Evolutionary conservation across 2,329 filamentous ascomycete species (phyloP).

Genomic region (Pseudogymnoascus sp.): DNA sequence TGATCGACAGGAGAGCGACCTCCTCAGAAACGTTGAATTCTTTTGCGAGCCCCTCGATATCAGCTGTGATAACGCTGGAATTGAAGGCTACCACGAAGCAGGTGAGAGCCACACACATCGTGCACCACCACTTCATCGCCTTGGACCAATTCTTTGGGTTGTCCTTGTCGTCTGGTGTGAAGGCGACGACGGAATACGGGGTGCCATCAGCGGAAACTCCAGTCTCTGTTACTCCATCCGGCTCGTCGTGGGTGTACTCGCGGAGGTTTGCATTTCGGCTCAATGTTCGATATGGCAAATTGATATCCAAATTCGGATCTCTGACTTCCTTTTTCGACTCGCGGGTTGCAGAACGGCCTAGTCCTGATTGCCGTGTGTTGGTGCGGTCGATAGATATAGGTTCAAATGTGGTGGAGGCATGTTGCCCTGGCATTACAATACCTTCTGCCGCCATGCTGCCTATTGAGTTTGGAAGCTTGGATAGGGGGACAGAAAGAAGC

Average conservation of each 20-base stretch:
- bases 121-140: slow-evolving; percentile 72
- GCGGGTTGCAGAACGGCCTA: not conserved
- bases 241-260: slow-evolving; percentile 60
- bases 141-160: slow-evolving; percentile 86
- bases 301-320: slow-evolving; percentile 32
- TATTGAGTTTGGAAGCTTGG: not conserved
- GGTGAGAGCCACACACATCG: slow-evolving; percentile 72
- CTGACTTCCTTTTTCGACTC: not conserved
- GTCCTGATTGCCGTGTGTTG: slow-evolving; percentile 4
- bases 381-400: not conserved
- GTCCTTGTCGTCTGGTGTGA: slow-evolving; percentile 61
- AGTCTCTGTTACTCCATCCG: slow-evolving; percentile 48
- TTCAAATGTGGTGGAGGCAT: not conserved
- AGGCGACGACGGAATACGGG: slow-evolving; percentile 59
- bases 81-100: slow-evolving; percentile 62
- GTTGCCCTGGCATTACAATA: slow-evolving; percentile 1
- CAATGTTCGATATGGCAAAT: slow-evolving; percentile 61
- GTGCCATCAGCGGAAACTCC: slow-evolving; percentile 22
- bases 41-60: slow-evolving; percentile 55
- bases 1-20: slow-evolving; percentile 64
- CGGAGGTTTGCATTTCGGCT: slow-evolving; percentile 52
- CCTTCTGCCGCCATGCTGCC: slow-evolving; percentile 8
- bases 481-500: not conserved
- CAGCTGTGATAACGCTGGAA: slow-evolving; percentile 71
- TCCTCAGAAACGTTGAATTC: slow-evolving; percentile 65